A percentile compares a stretch with the other conserved stretches of the same genome.
Conservation (phyloP, 2,329 filamentous ascomycete species). For the Helotiales sp. region DNA sequence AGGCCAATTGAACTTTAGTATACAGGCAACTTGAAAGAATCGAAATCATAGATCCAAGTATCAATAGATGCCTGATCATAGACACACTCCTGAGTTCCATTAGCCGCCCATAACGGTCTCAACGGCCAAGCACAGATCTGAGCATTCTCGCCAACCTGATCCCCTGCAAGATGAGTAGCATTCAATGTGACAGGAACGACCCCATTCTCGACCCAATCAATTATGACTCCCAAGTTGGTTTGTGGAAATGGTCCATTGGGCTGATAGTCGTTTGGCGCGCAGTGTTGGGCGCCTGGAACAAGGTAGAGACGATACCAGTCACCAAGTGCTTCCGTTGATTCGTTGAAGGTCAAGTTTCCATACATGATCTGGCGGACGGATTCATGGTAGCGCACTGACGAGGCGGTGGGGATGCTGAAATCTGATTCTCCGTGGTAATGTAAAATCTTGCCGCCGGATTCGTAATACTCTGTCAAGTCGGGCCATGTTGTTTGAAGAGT, state of each 20-base stretch:
- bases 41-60: constrained; percentile 34
- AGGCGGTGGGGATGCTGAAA: constrained; percentile 50
- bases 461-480: constrained; percentile 51
- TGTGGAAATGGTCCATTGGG: constrained; percentile 39
- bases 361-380: constrained; percentile 53
- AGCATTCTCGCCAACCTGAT: constrained; percentile 36
- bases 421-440: constrained; percentile 61
- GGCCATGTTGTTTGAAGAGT: constrained; percentile 54
- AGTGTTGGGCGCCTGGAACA: constrained; percentile 53
- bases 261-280: constrained; percentile 48
- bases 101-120: constrained; percentile 34
- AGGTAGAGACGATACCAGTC: constrained; percentile 58
- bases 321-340: constrained; percentile 42
- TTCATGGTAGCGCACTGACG: constrained; percentile 55
- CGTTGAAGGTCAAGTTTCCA: constrained; percentile 39
- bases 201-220: constrained; percentile 66
- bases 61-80: constrained; percentile 31
- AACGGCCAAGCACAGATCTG: constrained; percentile 42
- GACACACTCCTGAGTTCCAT: constrained; percentile 31
- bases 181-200: constrained; percentile 38
- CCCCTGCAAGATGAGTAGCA: constrained; percentile 37
- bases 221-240: constrained; percentile 67
- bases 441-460: constrained; percentile 54
- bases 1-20: no score
- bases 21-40: constrained; percentile 17